Evolutionary conservation across 345 rosid genomes (phyloP), one percentile per base, ranked within the genome.

Genomic region (Geranium brycei): DNA sequence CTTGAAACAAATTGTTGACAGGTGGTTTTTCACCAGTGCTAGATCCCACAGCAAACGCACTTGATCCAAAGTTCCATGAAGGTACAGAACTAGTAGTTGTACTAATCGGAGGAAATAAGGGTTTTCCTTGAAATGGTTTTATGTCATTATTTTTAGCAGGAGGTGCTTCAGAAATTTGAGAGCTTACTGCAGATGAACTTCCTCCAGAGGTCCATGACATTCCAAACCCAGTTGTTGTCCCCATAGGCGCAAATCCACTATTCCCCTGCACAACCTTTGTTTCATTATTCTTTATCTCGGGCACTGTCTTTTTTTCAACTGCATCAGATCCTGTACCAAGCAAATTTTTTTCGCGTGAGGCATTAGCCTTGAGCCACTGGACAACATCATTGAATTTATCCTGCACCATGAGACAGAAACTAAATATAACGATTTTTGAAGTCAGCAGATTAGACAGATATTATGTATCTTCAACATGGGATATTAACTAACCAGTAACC

Each of bases 301-400:
- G 63, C 16, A 23, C 23, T 51, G 38, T 51, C 57, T 64, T 59
- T 59, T 47, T 64, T 64, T 60, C 96, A 60, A 67, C 58, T 32
- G 41, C 63, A 66, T 62, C 72, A 75, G 81, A 64, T 65, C 74
- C 86, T 63, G 75, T 60, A 31, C 79, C 66, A 61, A 87, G 69
- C n/a, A 41, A 56, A 66, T 38, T 72, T 66, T 71, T 87, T 75
- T 74, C 83, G 61, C 81, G 75, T 64, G 28, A 77, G 38, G 78
- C 69, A 79, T 84, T 88, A 73, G 75, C 91, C 78, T 85, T 82
- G 60, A 93, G 82, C 99, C 97, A 90, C 70, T 69, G 72, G 67
- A 93, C 95, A 53, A 90, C 91, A 77, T 93, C 95, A 76, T 73
- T 83, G 78, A 90, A 90, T 74, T 85, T 85, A 66, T 80, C 97